Evolutionary conservation across 2,329 filamentous ascomycete genomes (phyloP).

Genomic region (Paecilomyces sp.): DNA sequence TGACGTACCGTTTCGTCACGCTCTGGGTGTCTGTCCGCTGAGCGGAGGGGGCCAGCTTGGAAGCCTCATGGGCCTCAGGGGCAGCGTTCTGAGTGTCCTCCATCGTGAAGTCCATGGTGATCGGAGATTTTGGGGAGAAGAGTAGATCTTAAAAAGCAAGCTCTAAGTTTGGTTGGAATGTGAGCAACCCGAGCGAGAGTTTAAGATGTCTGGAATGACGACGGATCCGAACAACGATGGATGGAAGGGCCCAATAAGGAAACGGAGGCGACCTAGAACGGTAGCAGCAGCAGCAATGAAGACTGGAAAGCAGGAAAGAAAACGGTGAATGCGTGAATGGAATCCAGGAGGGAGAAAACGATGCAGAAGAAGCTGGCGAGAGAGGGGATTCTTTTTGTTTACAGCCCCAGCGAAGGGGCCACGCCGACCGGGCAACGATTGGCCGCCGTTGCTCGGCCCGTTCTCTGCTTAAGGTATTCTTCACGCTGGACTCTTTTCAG

Average conservation of each 20-base stretch:
- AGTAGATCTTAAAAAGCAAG: conserved; percentile 4
- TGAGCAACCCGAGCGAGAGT: conserved; percentile 15
- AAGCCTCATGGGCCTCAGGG: conserved; percentile 54
- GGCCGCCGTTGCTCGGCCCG: background rate
- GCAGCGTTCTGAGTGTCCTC: conserved; percentile 63
- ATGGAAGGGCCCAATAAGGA: conserved; percentile 9
- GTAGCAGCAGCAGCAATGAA: background rate
- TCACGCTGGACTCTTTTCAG: too few relatives aligned
- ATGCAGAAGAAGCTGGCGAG: background rate
- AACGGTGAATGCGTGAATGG: background rate
- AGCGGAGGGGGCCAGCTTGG: conserved; percentile 51
- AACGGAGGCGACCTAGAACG: background rate
- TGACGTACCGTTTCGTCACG: conserved; percentile 65
- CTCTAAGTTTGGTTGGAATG: conserved; percentile 14
- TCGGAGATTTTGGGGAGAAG: background rate
- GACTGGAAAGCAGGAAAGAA: background rate
- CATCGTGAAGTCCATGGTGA: conserved; percentile 46
- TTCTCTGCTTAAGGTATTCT: too few relatives aligned
- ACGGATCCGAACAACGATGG: conserved; percentile 18
- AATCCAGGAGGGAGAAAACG: background rate
- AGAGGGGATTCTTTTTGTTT: conserved; percentile 6
- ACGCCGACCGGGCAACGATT: conserved; percentile 11
- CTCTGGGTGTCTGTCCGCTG: conserved; percentile 62
- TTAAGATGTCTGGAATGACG: conserved; percentile 26
- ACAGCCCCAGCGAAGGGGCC: conserved; percentile 4